Percentiles rank a stretch among this genome's conserved stretches.
Evolutionary conservation across 495 filamentous ascomycete genomes (phyloP).

Genomic region (Pyrenula aspistea): DNA sequence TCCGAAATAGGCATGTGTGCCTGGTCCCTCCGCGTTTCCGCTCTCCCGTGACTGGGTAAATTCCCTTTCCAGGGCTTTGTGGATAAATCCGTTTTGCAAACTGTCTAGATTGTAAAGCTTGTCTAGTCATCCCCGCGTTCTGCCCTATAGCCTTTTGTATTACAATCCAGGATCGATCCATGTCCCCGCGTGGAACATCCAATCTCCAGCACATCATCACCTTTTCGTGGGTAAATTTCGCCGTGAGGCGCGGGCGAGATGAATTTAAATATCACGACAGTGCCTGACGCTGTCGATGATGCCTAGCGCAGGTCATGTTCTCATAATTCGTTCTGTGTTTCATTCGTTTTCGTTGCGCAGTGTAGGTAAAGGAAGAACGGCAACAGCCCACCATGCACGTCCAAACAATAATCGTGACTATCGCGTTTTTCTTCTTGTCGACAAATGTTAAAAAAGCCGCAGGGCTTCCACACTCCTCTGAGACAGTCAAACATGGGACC

Average conservation of each 20-base stretch:
- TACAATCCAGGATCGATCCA: background rate
- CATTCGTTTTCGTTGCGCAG: too few relatives aligned
- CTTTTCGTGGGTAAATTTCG: background rate
- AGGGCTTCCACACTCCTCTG: background rate
- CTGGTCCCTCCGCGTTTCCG: background rate
- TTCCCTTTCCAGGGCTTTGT: background rate
- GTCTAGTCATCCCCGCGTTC: background rate
- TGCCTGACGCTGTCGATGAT: background rate
- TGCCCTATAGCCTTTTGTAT: background rate
- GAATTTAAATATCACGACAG: background rate
- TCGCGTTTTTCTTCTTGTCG: background rate
- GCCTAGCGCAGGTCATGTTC: background rate
- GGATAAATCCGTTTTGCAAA: background rate
- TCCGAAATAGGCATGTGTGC: background rate
- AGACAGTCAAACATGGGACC: background rate
- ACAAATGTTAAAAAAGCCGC: background rate
- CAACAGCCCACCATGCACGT: background rate
- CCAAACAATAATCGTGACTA: background rate
- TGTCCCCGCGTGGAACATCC: background rate
- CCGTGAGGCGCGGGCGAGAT: background rate
- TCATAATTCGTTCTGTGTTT: too few relatives aligned
- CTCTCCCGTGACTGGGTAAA: background rate
- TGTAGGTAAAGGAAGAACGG: too few relatives aligned
- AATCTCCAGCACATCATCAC: background rate
- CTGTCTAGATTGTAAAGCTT: background rate